Evolutionary conservation across 805 yeast species (phyloP), one percentile per base, ranked within the genome.

Genomic region (Kluyveromyces wickerhamii): DNA sequence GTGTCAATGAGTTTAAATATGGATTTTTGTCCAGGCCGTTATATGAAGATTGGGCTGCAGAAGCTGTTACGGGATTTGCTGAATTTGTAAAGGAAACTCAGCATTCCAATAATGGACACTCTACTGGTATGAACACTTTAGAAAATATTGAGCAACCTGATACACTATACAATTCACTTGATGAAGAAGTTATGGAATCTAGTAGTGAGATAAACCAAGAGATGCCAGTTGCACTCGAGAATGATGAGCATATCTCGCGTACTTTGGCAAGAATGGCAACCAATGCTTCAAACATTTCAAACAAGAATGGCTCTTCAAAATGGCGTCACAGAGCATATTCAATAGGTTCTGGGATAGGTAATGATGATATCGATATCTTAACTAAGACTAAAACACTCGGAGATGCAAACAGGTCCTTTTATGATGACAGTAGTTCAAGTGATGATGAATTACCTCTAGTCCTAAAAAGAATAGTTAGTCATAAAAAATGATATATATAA

Each of bases 1-100:
- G 77, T 17, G 69, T 65, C 8, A 61, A 65, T 38, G 68, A 64
- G 43, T 71, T 71, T 45, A 67, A 66, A 43, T 69, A 67, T 42
- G 74, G 77, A 2, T 71, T 71, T 42, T 47, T 71, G 37, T 66
- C 74, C 29, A 60, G 76, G 11, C 66, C 74, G 0, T 45, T 69
- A 10, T 60, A 60, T 41, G 60, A 59, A 14, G 65, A 60, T 28
- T 66, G 67, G 57, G 68, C 69, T 2, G 59, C 62, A 0, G 59
- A 57, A 25, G 67, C 69, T 0, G 57, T 61, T 3, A 49, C 57
- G n/a, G 65, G 62, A 0, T 65, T 54, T 36, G 56, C 52, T 32
- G 43, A 47, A n/a, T 52, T 54, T 29, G 31, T 51, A 2, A 42
- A 38, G 6, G 48, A 29, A 9, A 20, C 32, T 11, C 23, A 29